A percentile compares a stretch with the other conserved stretches of the same genome.
Conservation (phyloP, 1,284 basidiomycete species). For the Fomitiporia mediterranea region DNA sequence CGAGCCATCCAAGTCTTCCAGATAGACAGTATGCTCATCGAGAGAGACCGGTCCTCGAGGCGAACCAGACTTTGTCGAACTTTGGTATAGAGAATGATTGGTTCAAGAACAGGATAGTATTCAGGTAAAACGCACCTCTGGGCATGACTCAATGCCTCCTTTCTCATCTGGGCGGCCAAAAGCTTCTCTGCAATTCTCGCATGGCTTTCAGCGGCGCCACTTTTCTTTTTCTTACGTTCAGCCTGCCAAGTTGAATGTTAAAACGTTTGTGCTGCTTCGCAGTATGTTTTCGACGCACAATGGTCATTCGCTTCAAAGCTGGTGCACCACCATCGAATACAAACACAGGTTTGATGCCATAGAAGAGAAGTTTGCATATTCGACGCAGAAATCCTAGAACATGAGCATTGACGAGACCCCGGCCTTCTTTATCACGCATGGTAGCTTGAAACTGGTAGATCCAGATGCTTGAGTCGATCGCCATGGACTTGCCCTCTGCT, state of each 20-base stretch:
- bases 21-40: constrained; percentile 72
- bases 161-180: constrained; percentile 89
- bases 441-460: constrained; percentile 98
- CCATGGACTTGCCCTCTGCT: constrained; percentile 85
- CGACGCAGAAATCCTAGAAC: constrained; percentile 91
- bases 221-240: constrained; percentile 84
- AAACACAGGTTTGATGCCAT: constrained; percentile 95
- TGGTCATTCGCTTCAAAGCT: constrained; percentile 78
- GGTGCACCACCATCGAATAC: constrained; percentile 97
- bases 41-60: constrained; percentile 41
- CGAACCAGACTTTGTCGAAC: constrained; percentile 36
- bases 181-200: constrained; percentile 85
- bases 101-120: constrained; percentile 17
- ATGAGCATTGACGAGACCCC: constrained; percentile 89
- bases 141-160: constrained; percentile 81
- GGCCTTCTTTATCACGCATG: constrained; percentile 96
- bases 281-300: constrained; percentile 51
- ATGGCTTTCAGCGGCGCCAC: constrained; percentile 80
- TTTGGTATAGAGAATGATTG: not conserved
- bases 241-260: constrained; percentile 41
- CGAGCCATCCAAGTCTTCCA: constrained; percentile 79
- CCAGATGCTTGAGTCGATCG: constrained; percentile 99
- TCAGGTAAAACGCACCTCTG: constrained; percentile 38
- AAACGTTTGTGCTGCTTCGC: too few relatives aligned
- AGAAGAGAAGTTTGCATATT: constrained; percentile 93